Percentiles rank a stretch among this genome's conserved stretches.
phyloP scores from a whole-genome alignment of 2,329 filamentous ascomycete species.

The Stagonosporopsis tanaceti region DNA sequence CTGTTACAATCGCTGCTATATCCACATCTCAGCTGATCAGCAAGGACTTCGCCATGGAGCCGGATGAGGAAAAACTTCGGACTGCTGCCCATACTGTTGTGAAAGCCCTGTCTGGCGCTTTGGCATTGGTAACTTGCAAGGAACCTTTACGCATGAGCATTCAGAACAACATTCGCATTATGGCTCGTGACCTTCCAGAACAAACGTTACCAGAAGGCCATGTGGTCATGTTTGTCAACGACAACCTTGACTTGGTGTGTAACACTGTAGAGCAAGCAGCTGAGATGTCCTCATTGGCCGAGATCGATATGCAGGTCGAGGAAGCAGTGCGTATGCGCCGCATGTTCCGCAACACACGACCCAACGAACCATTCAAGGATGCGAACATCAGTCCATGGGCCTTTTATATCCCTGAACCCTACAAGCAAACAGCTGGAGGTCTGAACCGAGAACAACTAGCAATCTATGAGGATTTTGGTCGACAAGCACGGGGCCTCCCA shows the following conservation, averaged over 20 bases:
- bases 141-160: slow-evolving; percentile 96
- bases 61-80: slow-evolving; percentile 85
- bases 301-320: slow-evolving; percentile 94
- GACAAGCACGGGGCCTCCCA: slow-evolving; percentile 75
- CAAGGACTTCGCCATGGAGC: slow-evolving; percentile 95
- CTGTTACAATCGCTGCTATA: slow-evolving; percentile 96
- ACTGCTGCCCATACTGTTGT: slow-evolving; percentile 92
- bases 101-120: slow-evolving; percentile 89
- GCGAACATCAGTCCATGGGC: slow-evolving; percentile 87
- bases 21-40: slow-evolving; percentile 94
- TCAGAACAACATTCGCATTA: slow-evolving; percentile 94
- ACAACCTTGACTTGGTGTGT: slow-evolving; percentile 93
- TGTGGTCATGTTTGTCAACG: slow-evolving; percentile 98
- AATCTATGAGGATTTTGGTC: slow-evolving; percentile 95
- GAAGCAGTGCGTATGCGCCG: slow-evolving; percentile 79
- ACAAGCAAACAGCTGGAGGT: slow-evolving; percentile 82
- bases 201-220: slow-evolving; percentile 89
- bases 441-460: slow-evolving; percentile 91
- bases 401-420: slow-evolving; percentile 91
- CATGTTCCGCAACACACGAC: slow-evolving; percentile 75
- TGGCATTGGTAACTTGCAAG: slow-evolving; percentile 97
- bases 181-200: slow-evolving; percentile 69
- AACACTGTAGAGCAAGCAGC: slow-evolving; percentile 94
- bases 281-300: slow-evolving; percentile 88
- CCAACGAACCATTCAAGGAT: slow-evolving; percentile 86